Conservation (phyloP, 768 basidiomycete species). For the Panaeolus papilionaceus region DNA sequence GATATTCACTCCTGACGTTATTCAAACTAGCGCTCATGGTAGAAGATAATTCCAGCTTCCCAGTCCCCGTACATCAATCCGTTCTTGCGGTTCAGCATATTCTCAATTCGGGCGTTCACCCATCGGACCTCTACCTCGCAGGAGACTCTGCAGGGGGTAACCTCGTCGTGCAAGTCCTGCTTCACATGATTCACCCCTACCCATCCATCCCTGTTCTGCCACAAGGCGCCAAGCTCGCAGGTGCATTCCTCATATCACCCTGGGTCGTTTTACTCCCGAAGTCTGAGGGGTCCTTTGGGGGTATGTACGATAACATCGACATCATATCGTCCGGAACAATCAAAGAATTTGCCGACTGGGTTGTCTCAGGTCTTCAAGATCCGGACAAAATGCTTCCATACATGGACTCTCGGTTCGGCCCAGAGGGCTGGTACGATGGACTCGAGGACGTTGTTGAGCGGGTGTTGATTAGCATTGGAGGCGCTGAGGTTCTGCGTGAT, state of each 20-base stretch:
- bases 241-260: slow-evolving; percentile 40
- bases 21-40: slow-evolving; percentile 3
- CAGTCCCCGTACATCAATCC: slow-evolving; percentile 37
- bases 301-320: slow-evolving; percentile 20
- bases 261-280: slow-evolving; percentile 27
- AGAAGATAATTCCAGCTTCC: slow-evolving; percentile 34
- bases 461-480: slow-evolving; percentile 35
- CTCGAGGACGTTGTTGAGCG: slow-evolving; percentile 30
- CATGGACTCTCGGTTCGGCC: slow-evolving; percentile 31
- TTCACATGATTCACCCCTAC: slow-evolving; percentile 38
- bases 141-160: slow-evolving; percentile 45
- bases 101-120: slow-evolving; percentile 30
- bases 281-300: slow-evolving; percentile 17
- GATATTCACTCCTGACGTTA: background rate
- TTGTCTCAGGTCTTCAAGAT: slow-evolving; percentile 35
- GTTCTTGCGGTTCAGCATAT: slow-evolving; percentile 36
- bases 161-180: slow-evolving; percentile 37
- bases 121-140: slow-evolving; percentile 35
- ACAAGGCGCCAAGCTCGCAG: slow-evolving; percentile 30
- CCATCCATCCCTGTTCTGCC: slow-evolving; percentile 23
- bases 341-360: slow-evolving; percentile 26
- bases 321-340: slow-evolving; percentile 20
- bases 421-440: slow-evolving; percentile 33
- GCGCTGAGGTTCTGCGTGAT: slow-evolving; percentile 32
- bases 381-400: slow-evolving; percentile 27